phyloP scores from a whole-genome alignment of 2,329 filamentous ascomycete species.

The Aspergillus jensenii region DNA sequence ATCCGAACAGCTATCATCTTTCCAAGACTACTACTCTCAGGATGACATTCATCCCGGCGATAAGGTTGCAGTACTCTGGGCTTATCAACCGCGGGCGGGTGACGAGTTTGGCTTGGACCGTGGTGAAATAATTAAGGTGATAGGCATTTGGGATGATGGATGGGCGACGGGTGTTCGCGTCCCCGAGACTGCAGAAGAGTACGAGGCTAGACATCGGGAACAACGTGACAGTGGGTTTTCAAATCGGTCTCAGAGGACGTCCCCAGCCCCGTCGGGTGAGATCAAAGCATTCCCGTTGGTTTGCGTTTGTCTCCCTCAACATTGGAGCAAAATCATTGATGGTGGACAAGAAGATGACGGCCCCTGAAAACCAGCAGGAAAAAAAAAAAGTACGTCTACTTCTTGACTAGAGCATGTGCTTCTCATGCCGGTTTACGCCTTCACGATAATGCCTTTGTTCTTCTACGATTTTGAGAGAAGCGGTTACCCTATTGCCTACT shows the following conservation, averaged over 20 bases:
- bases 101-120: constrained; percentile 93
- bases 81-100: constrained; percentile 88
- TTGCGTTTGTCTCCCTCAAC: constrained; percentile 90
- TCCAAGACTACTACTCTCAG: constrained; percentile 98
- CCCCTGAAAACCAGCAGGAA: constrained; percentile 15
- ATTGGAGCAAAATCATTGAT: constrained; percentile 96
- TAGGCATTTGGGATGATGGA: constrained; percentile 98
- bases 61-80: constrained; percentile 89
- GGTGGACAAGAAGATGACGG: constrained; percentile 58
- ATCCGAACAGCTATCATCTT: constrained; percentile 91
- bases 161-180: constrained; percentile 94
- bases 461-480: constrained; percentile 10
- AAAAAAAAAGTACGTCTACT: neutral
- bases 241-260: constrained; percentile 67
- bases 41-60: constrained; percentile 94
- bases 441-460: constrained; percentile 36
- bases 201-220: constrained; percentile 71
- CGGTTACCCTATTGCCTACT: constrained; percentile 13
- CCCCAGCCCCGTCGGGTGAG: constrained; percentile 70
- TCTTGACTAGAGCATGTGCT: constrained; percentile 14
- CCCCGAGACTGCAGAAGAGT: constrained; percentile 81
- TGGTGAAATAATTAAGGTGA: constrained; percentile 96
- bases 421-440: constrained; percentile 35
- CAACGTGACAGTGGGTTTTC: constrained; percentile 94
- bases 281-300: constrained; percentile 98